A percentile compares a stretch with the other conserved stretches of the same genome.
phyloP scores from a whole-genome alignment of 2,329 filamentous ascomycete genomes.

The Colletotrichum costaricense region DNA sequence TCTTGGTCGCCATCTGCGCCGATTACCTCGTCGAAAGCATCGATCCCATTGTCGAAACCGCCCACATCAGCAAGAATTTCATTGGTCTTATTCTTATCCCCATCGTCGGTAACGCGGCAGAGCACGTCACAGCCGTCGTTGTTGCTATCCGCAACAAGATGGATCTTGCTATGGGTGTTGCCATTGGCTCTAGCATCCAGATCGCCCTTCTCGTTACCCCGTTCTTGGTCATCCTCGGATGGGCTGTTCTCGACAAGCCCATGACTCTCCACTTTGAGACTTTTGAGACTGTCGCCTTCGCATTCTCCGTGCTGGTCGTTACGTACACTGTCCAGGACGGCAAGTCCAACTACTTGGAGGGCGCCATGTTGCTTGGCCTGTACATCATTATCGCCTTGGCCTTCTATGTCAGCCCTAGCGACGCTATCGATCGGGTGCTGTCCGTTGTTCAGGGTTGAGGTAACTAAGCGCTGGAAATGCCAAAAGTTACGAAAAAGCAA shows the following conservation, averaged over 20 bases:
- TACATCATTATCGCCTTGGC: slow-evolving; percentile 71
- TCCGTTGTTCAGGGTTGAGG: slow-evolving; percentile 18
- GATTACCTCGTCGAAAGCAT: slow-evolving; percentile 84
- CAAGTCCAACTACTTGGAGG: slow-evolving; percentile 86
- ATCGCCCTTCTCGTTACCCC: slow-evolving; percentile 86
- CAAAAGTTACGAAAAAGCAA: background rate
- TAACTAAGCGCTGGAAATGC: background rate
- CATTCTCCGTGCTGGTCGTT: slow-evolving; percentile 79
- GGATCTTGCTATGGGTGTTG: slow-evolving; percentile 80
- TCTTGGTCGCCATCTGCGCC: slow-evolving; percentile 79
- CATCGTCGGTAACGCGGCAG: slow-evolving; percentile 83
- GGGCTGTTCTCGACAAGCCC: slow-evolving; percentile 76
- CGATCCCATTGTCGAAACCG: slow-evolving; percentile 75
- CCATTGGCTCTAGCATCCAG: slow-evolving; percentile 84
- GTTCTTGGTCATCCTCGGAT: slow-evolving; percentile 82
- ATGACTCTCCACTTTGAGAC: slow-evolving; percentile 87
- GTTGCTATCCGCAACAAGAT: slow-evolving; percentile 84
- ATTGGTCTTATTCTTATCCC: slow-evolving; percentile 84
- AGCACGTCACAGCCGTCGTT: slow-evolving; percentile 84
- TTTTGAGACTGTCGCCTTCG: slow-evolving; percentile 83
- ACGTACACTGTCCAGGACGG: slow-evolving; percentile 84
- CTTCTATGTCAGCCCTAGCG: slow-evolving; percentile 66
- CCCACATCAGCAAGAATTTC: slow-evolving; percentile 82
- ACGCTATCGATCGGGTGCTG: slow-evolving; percentile 55
- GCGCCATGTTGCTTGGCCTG: slow-evolving; percentile 72